Evolutionary conservation across 176 grass and related monocot species (phyloP).

Genomic region (Echinochloa phyllopogon): DNA sequence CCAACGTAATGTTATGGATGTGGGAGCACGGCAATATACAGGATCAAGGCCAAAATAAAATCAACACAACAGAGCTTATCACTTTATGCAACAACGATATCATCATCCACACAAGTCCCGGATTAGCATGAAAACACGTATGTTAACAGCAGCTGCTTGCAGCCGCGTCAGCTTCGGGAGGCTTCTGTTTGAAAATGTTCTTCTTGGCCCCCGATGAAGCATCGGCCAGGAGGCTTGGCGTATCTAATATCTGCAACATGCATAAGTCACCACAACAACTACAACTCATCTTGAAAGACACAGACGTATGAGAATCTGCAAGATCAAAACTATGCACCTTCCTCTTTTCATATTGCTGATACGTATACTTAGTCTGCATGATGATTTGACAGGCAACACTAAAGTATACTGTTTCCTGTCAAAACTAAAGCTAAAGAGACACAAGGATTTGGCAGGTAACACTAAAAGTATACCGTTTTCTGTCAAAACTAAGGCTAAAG

Average conservation of each 20-base stretch:
- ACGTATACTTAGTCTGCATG: not conserved
- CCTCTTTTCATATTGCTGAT: not conserved
- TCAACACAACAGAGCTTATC: no score
- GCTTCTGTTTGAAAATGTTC: slow-evolving; percentile 97
- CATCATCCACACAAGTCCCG: no score
- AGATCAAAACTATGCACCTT: not conserved
- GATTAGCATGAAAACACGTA: no score
- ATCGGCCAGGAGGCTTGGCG: slow-evolving; percentile 83
- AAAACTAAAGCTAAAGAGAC: no score
- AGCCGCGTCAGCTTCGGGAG: no score
- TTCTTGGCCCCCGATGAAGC: slow-evolving; percentile 77
- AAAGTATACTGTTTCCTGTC: no score
- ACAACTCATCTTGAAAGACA: not conserved
- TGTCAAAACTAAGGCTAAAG: not conserved
- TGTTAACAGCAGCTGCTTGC: no score
- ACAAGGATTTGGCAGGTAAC: not conserved
- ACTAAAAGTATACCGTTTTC: not conserved
- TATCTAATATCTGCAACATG: slow-evolving; percentile 76
- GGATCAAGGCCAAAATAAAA: no score
- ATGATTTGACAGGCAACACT: no score
- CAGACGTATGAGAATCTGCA: not conserved
- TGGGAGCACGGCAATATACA: no score
- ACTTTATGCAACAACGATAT: no score
- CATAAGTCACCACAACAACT: not conserved
- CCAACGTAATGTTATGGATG: no score